phyloP scores from a whole-genome alignment of 1,139 yeast species.

The Taphrina flavorubra region DNA sequence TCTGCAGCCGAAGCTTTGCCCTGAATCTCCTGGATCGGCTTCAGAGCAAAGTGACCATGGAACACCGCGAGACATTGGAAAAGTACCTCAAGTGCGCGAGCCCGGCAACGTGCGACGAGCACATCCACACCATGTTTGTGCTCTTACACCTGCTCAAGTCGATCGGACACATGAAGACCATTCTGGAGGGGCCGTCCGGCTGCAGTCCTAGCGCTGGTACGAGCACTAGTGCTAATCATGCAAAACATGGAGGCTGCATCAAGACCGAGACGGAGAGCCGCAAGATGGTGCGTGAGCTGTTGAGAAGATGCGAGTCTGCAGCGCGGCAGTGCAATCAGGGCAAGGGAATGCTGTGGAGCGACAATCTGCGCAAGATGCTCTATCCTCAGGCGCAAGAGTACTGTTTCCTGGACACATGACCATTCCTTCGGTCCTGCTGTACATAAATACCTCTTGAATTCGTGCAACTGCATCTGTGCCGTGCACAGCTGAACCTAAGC shows the following conservation, averaged over 20 bases:
- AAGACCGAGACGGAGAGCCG: conserved; percentile 7
- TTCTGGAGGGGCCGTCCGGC: not conserved
- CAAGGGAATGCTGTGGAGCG: conserved; percentile 14
- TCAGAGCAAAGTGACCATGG: not conserved
- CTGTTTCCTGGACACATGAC: conserved; percentile 9
- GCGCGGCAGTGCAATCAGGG: conserved; percentile 15
- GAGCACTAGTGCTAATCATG: not conserved
- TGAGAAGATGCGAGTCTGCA: conserved; percentile 9
- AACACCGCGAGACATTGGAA: conserved; percentile 12
- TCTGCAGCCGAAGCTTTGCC: not conserved
- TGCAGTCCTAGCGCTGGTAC: too few species aligned
- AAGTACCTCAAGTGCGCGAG: conserved; percentile 24
- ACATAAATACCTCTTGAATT: too few species aligned
- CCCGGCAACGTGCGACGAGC: conserved; percentile 8
- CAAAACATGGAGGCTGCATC: not conserved
- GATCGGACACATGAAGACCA: conserved; percentile 15
- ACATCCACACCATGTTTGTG: conserved; percentile 22
- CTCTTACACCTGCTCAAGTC: conserved; percentile 9
- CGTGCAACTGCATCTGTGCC: too few species aligned
- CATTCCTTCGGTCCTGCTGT: too few species aligned
- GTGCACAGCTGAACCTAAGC: too few species aligned
- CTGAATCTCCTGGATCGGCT: not conserved
- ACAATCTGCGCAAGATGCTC: conserved; percentile 17
- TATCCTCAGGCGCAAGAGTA: not conserved
- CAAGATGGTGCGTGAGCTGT: conserved; percentile 6